phyloP scores from a whole-genome alignment of 2,329 filamentous ascomycete genomes.

The Fragosphaeria purpurea region DNA sequence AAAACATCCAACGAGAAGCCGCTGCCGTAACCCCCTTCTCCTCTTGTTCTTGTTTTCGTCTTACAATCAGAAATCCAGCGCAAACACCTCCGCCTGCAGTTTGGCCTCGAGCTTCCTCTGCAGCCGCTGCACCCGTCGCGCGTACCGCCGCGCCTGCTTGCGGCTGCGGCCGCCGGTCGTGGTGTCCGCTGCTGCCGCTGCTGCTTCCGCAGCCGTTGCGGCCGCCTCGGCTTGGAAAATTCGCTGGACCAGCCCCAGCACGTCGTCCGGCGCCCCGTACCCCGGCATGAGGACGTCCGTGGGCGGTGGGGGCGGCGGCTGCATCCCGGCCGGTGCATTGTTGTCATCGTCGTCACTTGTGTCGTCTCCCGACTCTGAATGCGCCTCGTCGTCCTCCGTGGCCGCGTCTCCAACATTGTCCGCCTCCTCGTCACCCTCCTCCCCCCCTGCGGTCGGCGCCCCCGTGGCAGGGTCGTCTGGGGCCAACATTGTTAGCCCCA shows the following conservation, averaged over 20 bases:
- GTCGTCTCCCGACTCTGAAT: neutral
- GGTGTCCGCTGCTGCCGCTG: no score
- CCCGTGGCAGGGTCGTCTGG: neutral
- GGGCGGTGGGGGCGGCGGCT: neutral
- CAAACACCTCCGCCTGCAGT: conserved; percentile 7
- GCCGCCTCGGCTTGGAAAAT: neutral
- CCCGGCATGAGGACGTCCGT: conserved; percentile 1
- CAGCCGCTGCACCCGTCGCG: neutral
- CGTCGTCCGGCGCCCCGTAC: conserved; percentile 7
- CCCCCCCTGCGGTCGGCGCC: no score
- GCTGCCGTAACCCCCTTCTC: no score
- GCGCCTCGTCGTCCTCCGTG: neutral
- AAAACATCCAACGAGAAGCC: neutral
- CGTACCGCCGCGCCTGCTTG: no score
- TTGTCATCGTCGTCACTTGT: neutral
- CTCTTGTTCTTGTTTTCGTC: no score
- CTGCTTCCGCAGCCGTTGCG: neutral
- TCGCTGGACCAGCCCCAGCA: conserved; percentile 4
- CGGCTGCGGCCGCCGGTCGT: no score
- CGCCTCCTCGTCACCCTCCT: neutral
- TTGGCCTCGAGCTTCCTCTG: neutral
- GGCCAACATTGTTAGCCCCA: no score
- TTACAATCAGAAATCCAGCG: neutral
- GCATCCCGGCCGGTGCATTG: neutral
- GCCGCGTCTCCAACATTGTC: neutral